Evolutionary conservation across 169 alveolate species (phyloP), one percentile per base, ranked within the genome.

Genomic region (Fabrea salina): DNA sequence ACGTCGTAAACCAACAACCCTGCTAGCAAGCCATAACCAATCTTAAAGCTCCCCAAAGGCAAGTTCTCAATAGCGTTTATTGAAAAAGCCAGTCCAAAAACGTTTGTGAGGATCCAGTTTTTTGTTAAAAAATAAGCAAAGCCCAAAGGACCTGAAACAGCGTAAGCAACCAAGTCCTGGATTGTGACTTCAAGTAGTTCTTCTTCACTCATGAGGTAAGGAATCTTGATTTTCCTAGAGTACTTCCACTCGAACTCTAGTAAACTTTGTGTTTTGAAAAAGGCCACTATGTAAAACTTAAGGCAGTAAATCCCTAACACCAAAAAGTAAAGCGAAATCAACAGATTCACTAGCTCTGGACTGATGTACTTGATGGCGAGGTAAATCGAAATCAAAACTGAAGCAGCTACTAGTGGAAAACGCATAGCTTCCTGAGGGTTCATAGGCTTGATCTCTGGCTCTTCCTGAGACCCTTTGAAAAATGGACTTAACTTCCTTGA

Each of bases 1-100:
- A 96, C 93, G 83, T 96, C 99, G 80, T 96, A 96, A 59, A 96
- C 88, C 70, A 96, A 95, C 66, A 96, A 85, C 32, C 97, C 96
- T 67, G 92, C 51, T 25, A 96, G 89, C 80, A 96, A 78, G 41
- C 94, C 86, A 67, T 87, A 87, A 40, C 97, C 98, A 41, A 92
- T 92, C 75, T 92, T 91, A 85, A 94, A 96, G 81, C 88, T 92
- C 2, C 96, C 96, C 22, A 96, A 76, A 77, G 94, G 89, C 44
- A 96, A 82, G 57, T 90, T 82, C 53, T 93, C 91, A 78, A 96
- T 91, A 35, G 97, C 97, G 81, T 90, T 91, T 2, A 94, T 85
- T 41, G 96, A 89, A 78, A 96, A 94, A 44, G 97, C 89, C 40
- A 94, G 89, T 49, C 97, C 98, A 64, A 96, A 88, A 6, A 95